These are phyloP conservation scores for Barnettozyma sp. DNA, from an alignment of 805 yeast species.

Conservation along the genomic window DNA sequence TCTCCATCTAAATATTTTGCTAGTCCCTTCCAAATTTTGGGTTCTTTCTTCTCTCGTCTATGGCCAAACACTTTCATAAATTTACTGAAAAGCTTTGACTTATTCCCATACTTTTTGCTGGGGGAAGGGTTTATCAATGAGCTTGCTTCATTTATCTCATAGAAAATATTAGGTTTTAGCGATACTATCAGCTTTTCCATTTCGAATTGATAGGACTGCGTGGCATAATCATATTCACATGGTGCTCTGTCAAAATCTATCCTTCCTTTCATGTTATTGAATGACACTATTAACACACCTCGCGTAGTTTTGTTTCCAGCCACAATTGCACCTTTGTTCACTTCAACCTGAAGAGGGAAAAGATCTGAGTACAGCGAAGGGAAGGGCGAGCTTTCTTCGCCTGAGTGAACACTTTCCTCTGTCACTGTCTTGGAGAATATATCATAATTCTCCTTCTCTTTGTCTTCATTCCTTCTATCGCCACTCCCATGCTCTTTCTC, in stretches of 20 bases:
- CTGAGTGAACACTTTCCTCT: constrained; percentile 6
- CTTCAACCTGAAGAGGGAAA: constrained; percentile 57
- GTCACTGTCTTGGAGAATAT: constrained; percentile 11
- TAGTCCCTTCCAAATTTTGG: constrained; percentile 66
- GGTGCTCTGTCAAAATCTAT: constrained; percentile 49
- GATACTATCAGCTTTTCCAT: constrained; percentile 50
- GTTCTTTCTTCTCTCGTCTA: background rate
- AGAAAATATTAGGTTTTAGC: constrained; percentile 67
- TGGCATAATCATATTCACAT: constrained; percentile 50
- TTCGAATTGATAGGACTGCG: constrained; percentile 37
- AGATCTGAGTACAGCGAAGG: constrained; percentile 25
- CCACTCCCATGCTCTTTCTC: constrained; percentile 9
- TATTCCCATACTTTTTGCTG: constrained; percentile 3
- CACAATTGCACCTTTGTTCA: constrained; percentile 65
- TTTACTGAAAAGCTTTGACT: constrained; percentile 18
- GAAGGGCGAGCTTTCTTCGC: background rate
- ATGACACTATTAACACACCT: constrained; percentile 59
- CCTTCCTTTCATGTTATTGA: constrained; percentile 44
- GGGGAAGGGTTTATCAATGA: background rate
- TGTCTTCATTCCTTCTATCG: constrained; percentile 12
- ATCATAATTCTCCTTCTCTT: constrained; percentile 14
- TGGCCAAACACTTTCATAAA: background rate
- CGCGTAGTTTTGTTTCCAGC: constrained; percentile 79
- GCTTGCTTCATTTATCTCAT: constrained; percentile 25
- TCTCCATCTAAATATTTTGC: constrained; percentile 52